phyloP scores from a whole-genome alignment of 192 early-diverging fungal species.

The Phycomyces blakesleeanus region DNA sequence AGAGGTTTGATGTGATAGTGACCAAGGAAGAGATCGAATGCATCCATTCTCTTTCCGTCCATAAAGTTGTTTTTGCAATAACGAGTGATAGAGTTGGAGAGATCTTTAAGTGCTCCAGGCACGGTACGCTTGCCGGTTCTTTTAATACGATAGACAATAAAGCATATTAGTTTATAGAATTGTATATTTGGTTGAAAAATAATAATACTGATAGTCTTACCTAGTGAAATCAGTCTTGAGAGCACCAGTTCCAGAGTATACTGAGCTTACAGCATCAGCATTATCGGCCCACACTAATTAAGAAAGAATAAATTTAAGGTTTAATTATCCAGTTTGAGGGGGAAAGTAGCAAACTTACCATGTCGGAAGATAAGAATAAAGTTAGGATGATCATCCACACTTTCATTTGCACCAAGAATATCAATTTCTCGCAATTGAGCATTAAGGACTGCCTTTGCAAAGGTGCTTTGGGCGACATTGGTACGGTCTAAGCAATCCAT shows the following conservation, averaged over 20 bases:
- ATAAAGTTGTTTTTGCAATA: conserved; percentile 95
- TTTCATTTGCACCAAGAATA: conserved; percentile 58
- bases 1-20: conserved; percentile 40
- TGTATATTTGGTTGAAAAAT: not conserved
- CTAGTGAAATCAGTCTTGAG: conserved; percentile 98
- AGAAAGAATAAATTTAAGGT: not conserved
- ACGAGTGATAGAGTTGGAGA: conserved; percentile 74
- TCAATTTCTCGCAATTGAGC: conserved; percentile 68
- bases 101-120: conserved; percentile 77
- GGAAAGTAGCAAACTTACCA: conserved; percentile 40
- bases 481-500: conserved; percentile 99
- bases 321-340: not conserved
- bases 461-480: conserved; percentile 94
- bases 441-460: conserved; percentile 72
- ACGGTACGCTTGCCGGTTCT: conserved; percentile 89
- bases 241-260: conserved; percentile 95
- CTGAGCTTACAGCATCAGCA: conserved; percentile 85
- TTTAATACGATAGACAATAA: not conserved
- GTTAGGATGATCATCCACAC: conserved; percentile 56
- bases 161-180: not conserved
- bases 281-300: conserved; percentile 95
- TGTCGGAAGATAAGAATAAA: conserved; percentile 81
- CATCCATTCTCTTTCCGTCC: conserved; percentile 92
- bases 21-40: conserved; percentile 86
- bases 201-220: conserved; percentile 17